A percentile compares a stretch with the other conserved stretches of the same genome.
These are phyloP conservation scores for Colletotrichum tropicale DNA, from an alignment of 2,329 filamentous ascomycete genomes.

Conservation along the genomic window DNA sequence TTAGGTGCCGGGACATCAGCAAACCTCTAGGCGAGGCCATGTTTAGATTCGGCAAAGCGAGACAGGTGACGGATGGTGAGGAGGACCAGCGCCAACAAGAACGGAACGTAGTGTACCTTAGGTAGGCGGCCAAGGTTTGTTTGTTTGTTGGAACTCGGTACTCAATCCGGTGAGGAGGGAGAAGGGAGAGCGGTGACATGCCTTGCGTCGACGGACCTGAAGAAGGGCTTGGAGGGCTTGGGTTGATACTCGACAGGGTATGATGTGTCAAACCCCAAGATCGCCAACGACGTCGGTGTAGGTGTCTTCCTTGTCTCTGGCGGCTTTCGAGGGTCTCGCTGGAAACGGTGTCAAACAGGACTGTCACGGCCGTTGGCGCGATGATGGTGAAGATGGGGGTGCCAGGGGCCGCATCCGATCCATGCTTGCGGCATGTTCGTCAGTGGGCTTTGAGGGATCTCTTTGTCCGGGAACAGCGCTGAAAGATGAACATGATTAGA, in stretches of 20 bases:
- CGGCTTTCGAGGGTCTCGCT: neutral
- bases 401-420: neutral
- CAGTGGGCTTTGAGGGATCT: neutral
- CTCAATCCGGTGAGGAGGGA: neutral
- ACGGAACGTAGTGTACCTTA: neutral
- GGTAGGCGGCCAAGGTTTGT: neutral
- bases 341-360: neutral
- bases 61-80: conserved; percentile 10
- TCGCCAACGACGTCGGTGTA: neutral
- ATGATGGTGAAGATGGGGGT: neutral
- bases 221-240: neutral
- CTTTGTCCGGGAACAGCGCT: neutral
- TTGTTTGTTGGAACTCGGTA: neutral
- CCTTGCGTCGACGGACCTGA: neutral
- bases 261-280: neutral
- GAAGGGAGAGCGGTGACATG: neutral
- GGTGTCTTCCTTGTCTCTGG: neutral
- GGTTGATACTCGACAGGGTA: neutral
- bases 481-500: neutral
- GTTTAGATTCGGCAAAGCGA: neutral
- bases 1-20: conserved; percentile 4
- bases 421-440: neutral
- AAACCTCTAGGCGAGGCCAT: neutral
- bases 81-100: neutral
- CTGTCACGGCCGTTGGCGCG: neutral